A percentile compares a stretch with the other conserved stretches of the same genome.
phyloP scores from a whole-genome alignment of 495 filamentous ascomycete genomes.

The Penicillium goetzii region DNA sequence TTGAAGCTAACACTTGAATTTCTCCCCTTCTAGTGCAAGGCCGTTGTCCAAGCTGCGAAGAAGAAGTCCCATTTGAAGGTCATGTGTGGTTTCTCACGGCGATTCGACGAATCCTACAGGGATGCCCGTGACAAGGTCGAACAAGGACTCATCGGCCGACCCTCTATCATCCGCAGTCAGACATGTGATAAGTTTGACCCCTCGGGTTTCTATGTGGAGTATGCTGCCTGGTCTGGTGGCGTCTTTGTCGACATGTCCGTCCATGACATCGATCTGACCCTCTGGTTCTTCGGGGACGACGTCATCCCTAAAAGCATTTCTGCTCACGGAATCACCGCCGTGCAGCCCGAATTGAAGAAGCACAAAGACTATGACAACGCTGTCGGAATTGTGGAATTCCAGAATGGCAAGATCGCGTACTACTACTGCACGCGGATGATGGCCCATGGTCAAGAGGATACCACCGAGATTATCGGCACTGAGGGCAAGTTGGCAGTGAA shows the following conservation, averaged over 20 bases:
- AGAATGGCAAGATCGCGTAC: constrained; percentile 62
- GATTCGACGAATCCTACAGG: constrained; percentile 60
- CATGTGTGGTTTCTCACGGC: constrained; percentile 63
- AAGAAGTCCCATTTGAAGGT: constrained; percentile 53
- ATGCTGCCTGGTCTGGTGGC: constrained; percentile 58
- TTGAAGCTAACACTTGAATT: neutral
- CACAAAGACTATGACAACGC: constrained; percentile 66
- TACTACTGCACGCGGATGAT: constrained; percentile 65
- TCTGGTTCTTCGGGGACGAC: constrained; percentile 62
- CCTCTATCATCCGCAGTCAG: constrained; percentile 58
- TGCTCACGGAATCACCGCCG: constrained; percentile 60
- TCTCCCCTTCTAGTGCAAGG: constrained; percentile 10
- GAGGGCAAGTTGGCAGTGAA: constrained; percentile 62
- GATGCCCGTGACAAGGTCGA: constrained; percentile 53
- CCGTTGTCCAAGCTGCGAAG: constrained; percentile 19
- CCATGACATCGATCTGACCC: constrained; percentile 61
- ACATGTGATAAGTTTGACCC: constrained; percentile 63
- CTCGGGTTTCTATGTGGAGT: constrained; percentile 58
- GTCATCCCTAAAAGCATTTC: constrained; percentile 53
- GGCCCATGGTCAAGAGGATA: constrained; percentile 65
- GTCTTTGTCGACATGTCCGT: constrained; percentile 66
- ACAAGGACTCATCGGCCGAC: constrained; percentile 52
- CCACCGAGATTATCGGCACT: constrained; percentile 66
- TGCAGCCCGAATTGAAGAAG: constrained; percentile 61
- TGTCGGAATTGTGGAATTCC: constrained; percentile 66